phyloP scores from a whole-genome alignment of 2,329 filamentous ascomycete species.

The Leptographium wingfieldii region DNA sequence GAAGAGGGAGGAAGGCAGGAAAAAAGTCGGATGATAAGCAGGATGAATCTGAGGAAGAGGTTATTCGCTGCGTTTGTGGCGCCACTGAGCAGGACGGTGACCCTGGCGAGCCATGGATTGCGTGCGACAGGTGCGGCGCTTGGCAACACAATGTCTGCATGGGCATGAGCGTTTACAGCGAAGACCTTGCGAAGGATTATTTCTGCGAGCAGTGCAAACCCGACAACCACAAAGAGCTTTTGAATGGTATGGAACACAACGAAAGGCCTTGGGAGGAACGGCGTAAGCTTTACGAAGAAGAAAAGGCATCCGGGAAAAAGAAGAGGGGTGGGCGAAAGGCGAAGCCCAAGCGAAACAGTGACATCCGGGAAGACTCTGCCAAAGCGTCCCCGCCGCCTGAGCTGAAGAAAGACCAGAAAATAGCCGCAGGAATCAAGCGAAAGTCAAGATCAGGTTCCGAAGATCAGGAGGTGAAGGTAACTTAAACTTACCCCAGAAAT shows the following conservation, averaged over 20 bases:
- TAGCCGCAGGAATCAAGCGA: slow-evolving; percentile 29
- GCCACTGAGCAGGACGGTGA: slow-evolving; percentile 76
- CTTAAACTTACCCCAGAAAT: slow-evolving; percentile 4
- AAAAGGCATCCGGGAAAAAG: slow-evolving; percentile 45
- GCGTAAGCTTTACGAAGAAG: slow-evolving; percentile 49
- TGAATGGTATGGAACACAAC: slow-evolving; percentile 65
- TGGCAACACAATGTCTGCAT: slow-evolving; percentile 99
- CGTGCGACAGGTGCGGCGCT: slow-evolving; percentile 79
- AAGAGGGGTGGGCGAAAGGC: slow-evolving; percentile 45
- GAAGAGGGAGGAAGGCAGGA: slow-evolving; percentile 30
- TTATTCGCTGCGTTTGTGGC: slow-evolving; percentile 90
- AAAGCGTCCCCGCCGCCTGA: slow-evolving; percentile 27
- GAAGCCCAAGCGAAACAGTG: slow-evolving; percentile 53
- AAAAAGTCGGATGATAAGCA: slow-evolving; percentile 51
- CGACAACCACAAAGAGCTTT: slow-evolving; percentile 65
- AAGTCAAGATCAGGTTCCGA: slow-evolving; percentile 46
- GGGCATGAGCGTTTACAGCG: slow-evolving; percentile 65
- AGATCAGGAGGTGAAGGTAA: slow-evolving; percentile 37
- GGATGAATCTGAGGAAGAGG: slow-evolving; percentile 47
- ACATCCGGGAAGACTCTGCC: slow-evolving; percentile 35
- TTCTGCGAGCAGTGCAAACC: slow-evolving; percentile 87
- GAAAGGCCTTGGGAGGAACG: slow-evolving; percentile 77
- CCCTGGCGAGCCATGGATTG: slow-evolving; percentile 84
- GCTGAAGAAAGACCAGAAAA: slow-evolving; percentile 28
- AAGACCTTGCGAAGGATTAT: slow-evolving; percentile 72